Conservation (phyloP, 2,329 filamentous ascomycete species). For the Colletotrichum godetiae region DNA sequence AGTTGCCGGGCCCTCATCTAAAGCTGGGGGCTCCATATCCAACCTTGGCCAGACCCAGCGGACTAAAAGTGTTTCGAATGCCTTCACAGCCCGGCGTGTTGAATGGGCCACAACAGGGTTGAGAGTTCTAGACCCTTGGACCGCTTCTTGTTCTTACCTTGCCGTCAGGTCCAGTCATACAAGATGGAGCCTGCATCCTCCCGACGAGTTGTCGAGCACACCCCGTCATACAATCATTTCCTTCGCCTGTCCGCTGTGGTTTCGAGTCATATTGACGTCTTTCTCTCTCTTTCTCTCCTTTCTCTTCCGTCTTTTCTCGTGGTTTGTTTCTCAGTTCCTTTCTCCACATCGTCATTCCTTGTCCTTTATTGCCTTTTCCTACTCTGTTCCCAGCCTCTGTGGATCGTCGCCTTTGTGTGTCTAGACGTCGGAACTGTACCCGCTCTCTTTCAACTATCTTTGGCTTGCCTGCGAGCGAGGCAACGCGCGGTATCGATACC, state of each 20-base stretch:
- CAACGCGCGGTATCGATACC: neutral
- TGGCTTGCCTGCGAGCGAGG: neutral
- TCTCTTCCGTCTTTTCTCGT: conserved; percentile 17
- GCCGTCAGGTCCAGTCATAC: conserved; percentile 22
- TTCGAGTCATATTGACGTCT: conserved; percentile 30
- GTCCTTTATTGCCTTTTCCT: neutral
- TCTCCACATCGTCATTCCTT: conserved; percentile 4
- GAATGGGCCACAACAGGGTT: conserved; percentile 22
- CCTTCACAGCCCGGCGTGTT: conserved; percentile 28
- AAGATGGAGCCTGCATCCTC: conserved; percentile 27
- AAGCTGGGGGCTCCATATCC: neutral
- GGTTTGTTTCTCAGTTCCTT: conserved; percentile 19
- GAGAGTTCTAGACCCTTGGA: conserved; percentile 17
- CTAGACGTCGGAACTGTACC: neutral
- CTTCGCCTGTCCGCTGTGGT: neutral
- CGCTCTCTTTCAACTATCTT: conserved; percentile 4
- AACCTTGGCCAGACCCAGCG: conserved; percentile 8
- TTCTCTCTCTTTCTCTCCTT: conserved; percentile 19
- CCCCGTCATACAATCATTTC: conserved; percentile 14
- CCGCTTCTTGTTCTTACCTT: neutral
- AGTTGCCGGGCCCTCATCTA: conserved; percentile 19
- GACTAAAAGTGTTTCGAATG: conserved; percentile 27
- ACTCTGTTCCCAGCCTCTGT: conserved; percentile 7
- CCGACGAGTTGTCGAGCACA: conserved; percentile 23
- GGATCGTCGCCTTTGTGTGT: conserved; percentile 20